A percentile compares a stretch with the other conserved stretches of the same genome.
These are phyloP conservation scores for Phytopythium vexans DNA, from an alignment of 352 stramenopile species.

Conservation along the genomic window DNA sequence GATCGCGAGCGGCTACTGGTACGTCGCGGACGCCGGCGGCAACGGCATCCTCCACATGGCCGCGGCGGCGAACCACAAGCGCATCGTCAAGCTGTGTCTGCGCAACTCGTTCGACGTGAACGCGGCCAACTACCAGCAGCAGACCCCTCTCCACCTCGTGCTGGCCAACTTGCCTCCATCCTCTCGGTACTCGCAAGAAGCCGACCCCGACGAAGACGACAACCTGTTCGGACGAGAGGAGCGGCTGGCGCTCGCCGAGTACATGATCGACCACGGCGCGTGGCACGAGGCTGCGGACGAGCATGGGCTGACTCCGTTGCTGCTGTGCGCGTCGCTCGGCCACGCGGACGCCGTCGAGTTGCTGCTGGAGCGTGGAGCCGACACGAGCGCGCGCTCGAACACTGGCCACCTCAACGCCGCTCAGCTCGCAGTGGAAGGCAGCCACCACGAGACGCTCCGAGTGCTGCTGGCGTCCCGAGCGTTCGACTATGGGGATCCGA, in stretches of 20 bases:
- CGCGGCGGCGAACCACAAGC: constrained; percentile 61
- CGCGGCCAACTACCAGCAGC: constrained; percentile 38
- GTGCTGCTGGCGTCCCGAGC: constrained; percentile 46
- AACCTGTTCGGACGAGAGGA: constrained; percentile 21
- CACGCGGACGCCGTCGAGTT: constrained; percentile 63
- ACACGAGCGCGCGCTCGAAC: constrained; percentile 41
- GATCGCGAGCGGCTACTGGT: constrained; percentile 45
- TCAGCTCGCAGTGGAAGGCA: constrained; percentile 61
- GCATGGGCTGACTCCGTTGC: constrained; percentile 57
- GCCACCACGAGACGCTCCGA: constrained; percentile 41
- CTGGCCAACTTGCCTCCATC: constrained; percentile 48
- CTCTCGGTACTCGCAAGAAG: neutral
- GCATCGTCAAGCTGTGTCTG: constrained; percentile 81
- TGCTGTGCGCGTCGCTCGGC: constrained; percentile 53
- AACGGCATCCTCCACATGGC: constrained; percentile 76
- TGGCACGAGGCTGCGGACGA: constrained; percentile 75
- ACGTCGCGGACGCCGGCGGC: constrained; percentile 47
- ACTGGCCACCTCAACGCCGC: constrained; percentile 37
- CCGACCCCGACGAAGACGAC: constrained; percentile 2
- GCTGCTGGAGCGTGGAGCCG: constrained; percentile 61
- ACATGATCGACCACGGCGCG: constrained; percentile 86
- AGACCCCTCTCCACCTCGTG: constrained; percentile 74
- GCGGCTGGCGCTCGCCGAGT: constrained; percentile 51
- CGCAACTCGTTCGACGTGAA: constrained; percentile 76
- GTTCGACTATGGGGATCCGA: constrained; percentile 22